Conservation (phyloP, 2,329 filamentous ascomycete species). For the Chaetomium sp. region DNA sequence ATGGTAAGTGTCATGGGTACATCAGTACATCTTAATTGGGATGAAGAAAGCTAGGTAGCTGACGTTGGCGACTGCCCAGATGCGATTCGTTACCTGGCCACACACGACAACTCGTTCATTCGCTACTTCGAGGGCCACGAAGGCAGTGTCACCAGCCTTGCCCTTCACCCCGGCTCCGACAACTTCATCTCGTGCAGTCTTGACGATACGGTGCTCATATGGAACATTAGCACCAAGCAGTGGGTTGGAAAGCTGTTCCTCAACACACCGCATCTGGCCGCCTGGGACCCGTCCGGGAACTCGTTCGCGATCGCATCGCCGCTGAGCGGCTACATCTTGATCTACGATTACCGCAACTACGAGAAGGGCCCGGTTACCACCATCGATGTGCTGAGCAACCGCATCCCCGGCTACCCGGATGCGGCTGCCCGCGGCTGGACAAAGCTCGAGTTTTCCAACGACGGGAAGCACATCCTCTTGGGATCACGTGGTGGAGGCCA, state of each 20-base stretch:
- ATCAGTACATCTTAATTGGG: no score
- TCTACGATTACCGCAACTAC: constrained; percentile 92
- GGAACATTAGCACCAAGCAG: constrained; percentile 78
- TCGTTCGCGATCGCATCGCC: constrained; percentile 88
- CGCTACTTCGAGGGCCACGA: constrained; percentile 94
- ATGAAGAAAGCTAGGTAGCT: no score
- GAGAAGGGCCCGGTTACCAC: constrained; percentile 83
- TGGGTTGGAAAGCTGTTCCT: constrained; percentile 76
- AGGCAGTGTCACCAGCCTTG: constrained; percentile 72
- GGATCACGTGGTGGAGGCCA: constrained; percentile 80
- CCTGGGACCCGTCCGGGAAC: constrained; percentile 86
- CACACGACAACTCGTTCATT: constrained; percentile 93
- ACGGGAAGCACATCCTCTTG: constrained; percentile 79
- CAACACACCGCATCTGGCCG: constrained; percentile 71
- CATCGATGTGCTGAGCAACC: constrained; percentile 67
- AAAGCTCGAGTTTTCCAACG: constrained; percentile 90
- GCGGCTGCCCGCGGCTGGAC: constrained; percentile 71
- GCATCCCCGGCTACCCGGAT: constrained; percentile 43
- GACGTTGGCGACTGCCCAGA: constrained; percentile 38
- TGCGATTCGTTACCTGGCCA: constrained; percentile 79
- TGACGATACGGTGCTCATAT: constrained; percentile 86
- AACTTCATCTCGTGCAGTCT: constrained; percentile 87
- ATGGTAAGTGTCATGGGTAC: constrained; percentile 49
- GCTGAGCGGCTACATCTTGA: constrained; percentile 67
- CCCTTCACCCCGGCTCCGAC: constrained; percentile 79